These are phyloP conservation scores for Boletus coccyginus DNA, from an alignment of 768 basidiomycete species.

Conservation along the genomic window DNA sequence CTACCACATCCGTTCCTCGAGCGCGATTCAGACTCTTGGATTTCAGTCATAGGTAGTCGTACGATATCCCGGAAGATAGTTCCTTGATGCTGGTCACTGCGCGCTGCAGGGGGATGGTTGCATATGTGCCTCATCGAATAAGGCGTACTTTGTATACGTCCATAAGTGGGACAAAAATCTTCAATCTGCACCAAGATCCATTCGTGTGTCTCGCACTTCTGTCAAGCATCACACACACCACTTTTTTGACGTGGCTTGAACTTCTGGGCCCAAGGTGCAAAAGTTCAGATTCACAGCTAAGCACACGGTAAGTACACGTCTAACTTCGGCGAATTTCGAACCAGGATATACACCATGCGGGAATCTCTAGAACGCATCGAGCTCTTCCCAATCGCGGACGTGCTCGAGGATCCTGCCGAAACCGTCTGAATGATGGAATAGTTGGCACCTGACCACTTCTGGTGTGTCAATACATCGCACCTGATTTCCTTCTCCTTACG, in stretches of 20 bases:
- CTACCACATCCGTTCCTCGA: background rate
- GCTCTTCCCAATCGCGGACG: conserved; percentile 78
- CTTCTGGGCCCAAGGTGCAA: background rate
- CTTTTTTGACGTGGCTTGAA: conserved; percentile 2
- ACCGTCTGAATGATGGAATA: conserved; percentile 83
- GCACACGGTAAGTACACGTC: conserved; percentile 1
- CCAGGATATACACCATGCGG: background rate
- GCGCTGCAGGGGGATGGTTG: background rate
- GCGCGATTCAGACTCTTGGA: background rate
- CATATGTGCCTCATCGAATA: background rate
- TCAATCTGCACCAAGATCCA: conserved; percentile 15
- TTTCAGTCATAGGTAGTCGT: background rate
- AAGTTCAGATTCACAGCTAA: background rate
- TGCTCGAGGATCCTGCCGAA: conserved; percentile 86
- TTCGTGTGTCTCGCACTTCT: conserved; percentile 6
- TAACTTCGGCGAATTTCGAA: conserved; percentile 1
- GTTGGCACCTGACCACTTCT: conserved; percentile 95
- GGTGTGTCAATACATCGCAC: conserved; percentile 88
- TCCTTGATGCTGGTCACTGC: conserved; percentile 5
- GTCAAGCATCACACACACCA: background rate
- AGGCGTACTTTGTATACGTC: background rate
- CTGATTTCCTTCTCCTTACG: conserved; percentile 85
- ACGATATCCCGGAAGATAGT: background rate
- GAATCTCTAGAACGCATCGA: conserved; percentile 71
- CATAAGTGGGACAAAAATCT: background rate